Evolutionary conservation across 1,284 basidiomycete species (phyloP), one percentile per base, ranked within the genome.

Genomic region (Ustilago vetiveriae): DNA sequence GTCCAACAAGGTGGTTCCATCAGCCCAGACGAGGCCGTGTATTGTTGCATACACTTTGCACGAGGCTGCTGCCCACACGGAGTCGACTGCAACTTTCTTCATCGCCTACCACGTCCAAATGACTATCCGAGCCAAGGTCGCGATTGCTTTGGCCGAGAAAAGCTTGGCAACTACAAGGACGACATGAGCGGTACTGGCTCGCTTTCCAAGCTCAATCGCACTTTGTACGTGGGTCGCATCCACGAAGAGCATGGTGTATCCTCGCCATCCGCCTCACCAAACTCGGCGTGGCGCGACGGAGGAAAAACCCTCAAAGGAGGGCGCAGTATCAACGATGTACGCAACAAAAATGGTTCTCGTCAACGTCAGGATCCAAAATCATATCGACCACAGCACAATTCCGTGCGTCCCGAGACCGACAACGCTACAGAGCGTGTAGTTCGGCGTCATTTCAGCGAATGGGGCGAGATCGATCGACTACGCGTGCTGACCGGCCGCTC

Each of bases 111-210:
- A 0, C 64, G 76, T 80, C 85, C 48, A 84, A 85, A 84, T 55
- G 85, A 88, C 22, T 85, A 94, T 7, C 91, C 92, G 0, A 94
- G 98, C 83, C 90, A 90, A 42, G 93, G 93, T 5, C 91, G 94
- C 80, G 95, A 99, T 83, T 94, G 93, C 82, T 99, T 99, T 81
- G 94, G 93, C 0, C 86, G 95, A 51, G 94, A 97, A 85, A 98
- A 98, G 84, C 96, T 97, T 83, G 86, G 94, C 1, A 93, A 94
- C 82, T 99, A 98, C 84, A 86, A 95, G 69, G 95, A 99, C 82
- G 96, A 99, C 83, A 98, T 99, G 95, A 96, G 95, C 74, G 95
- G 95, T 82, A 95, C 98, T 22, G 95, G 95, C 19, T 92, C 91
- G 52, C 97, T 98, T 84, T 91, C 90, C 78, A 85, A 94, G 36